These are phyloP conservation scores for Auricularia sp. DNA, from an alignment of 768 basidiomycete species.

Conservation along the genomic window DNA sequence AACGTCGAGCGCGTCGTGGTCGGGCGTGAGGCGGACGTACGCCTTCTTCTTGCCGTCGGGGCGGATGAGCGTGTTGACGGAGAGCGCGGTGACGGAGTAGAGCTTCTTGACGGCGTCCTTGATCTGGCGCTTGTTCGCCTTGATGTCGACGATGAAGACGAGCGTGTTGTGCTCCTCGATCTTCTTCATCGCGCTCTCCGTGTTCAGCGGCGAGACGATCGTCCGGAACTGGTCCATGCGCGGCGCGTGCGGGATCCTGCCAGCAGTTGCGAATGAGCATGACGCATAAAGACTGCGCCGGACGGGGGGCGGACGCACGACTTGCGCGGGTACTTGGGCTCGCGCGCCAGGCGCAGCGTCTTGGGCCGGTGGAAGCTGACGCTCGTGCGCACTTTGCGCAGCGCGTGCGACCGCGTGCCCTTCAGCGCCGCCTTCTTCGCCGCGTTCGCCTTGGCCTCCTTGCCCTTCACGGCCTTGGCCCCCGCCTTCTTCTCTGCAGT, in stretches of 20 bases:
- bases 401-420: conserved; percentile 63
- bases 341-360: conserved; percentile 72
- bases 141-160: conserved; percentile 94
- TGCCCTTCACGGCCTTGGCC: not conserved
- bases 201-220: conserved; percentile 88
- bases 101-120: conserved; percentile 99
- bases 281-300: conserved; percentile 57
- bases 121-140: conserved; percentile 97
- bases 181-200: conserved; percentile 99
- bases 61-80: conserved; percentile 96
- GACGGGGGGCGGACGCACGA: not conserved
- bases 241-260: conserved; percentile 81
- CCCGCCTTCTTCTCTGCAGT: not conserved
- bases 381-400: conserved; percentile 73
- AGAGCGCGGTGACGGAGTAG: conserved; percentile 92
- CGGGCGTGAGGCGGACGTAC: conserved; percentile 89
- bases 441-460: conserved; percentile 65
- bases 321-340: conserved; percentile 31
- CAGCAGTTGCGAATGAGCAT: conserved; percentile 17
- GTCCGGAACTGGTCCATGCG: conserved; percentile 96
- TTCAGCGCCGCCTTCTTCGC: conserved; percentile 96
- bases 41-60: conserved; percentile 99
- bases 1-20: conserved; percentile 92
- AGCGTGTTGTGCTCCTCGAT: conserved; percentile 99
- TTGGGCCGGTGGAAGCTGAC: conserved; percentile 95